Evolutionary conservation across 1,284 basidiomycete species (phyloP).

Genomic region (Trametes pubescens): DNA sequence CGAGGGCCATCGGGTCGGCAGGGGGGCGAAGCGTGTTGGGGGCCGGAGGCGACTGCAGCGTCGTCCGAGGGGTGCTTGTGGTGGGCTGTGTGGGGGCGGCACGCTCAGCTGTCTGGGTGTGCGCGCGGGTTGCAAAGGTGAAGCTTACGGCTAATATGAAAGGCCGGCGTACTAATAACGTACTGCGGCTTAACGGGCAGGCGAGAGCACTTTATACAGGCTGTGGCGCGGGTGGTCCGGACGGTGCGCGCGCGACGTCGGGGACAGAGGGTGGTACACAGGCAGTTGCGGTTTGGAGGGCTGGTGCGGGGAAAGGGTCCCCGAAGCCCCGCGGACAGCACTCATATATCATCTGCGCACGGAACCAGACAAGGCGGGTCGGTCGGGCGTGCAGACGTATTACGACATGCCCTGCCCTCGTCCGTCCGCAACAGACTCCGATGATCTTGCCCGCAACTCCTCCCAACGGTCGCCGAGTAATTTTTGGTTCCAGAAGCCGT

Average conservation of each 20-base stretch:
- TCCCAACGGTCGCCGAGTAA: slow-evolving; percentile 35
- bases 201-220: slow-evolving; percentile 4
- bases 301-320: slow-evolving; percentile 27
- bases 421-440: slow-evolving; percentile 30
- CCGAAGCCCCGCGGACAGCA: slow-evolving; percentile 17
- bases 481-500: slow-evolving; percentile 35
- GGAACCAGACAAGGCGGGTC: slow-evolving; percentile 29
- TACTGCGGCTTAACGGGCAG: background rate
- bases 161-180: slow-evolving; percentile 9
- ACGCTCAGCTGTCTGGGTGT: slow-evolving; percentile 15
- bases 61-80: background rate
- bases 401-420: slow-evolving; percentile 30
- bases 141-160: slow-evolving; percentile 24
- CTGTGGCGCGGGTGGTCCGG: slow-evolving; percentile 1
- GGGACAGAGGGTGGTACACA: background rate
- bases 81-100: slow-evolving; percentile 15
- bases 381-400: slow-evolving; percentile 27
- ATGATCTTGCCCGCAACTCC: slow-evolving; percentile 28
- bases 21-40: background rate
- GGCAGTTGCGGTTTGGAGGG: slow-evolving; percentile 20
- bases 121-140: slow-evolving; percentile 10
- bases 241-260: background rate
- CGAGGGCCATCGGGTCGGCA: slow-evolving; percentile 39
- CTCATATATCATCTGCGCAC: slow-evolving; percentile 30
- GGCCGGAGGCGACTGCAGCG: slow-evolving; percentile 5